These are phyloP conservation scores for Yarrowia sp. DNA, from an alignment of 805 yeast species.

Conservation along the genomic window DNA sequence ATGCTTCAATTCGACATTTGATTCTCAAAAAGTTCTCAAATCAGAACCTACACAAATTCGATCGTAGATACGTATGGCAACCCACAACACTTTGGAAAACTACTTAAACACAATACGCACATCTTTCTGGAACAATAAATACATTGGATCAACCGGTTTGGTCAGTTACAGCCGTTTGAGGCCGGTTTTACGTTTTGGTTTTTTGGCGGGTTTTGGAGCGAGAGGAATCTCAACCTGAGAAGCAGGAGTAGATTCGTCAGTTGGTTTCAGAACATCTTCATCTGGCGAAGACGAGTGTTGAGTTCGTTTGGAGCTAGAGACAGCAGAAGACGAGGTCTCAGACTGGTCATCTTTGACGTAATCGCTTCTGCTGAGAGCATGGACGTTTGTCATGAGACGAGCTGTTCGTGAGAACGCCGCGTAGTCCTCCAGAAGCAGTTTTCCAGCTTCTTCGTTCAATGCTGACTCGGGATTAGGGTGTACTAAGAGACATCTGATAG, in stretches of 20 bases:
- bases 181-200: constrained; percentile 24
- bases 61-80: no score
- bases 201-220: constrained; percentile 12
- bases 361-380: constrained; percentile 43
- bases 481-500: constrained; percentile 47
- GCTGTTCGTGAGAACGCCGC: constrained; percentile 46
- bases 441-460: constrained; percentile 49
- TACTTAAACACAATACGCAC: neutral
- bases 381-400: constrained; percentile 47
- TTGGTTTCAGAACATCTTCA: neutral
- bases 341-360: constrained; percentile 10
- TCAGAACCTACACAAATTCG: no score
- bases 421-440: constrained; percentile 47
- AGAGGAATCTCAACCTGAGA: neutral
- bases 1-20: no score
- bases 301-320: constrained; percentile 1
- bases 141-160: neutral
- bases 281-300: constrained; percentile 13
- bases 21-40: no score
- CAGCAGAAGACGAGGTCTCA: neutral
- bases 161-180: constrained; percentile 7
- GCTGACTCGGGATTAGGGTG: constrained; percentile 50
- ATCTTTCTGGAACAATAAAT: neutral
- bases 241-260: neutral
- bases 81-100: no score